Evolutionary conservation across 345 rosid genomes (phyloP).

Genomic region (Hypericum androsaemum): DNA sequence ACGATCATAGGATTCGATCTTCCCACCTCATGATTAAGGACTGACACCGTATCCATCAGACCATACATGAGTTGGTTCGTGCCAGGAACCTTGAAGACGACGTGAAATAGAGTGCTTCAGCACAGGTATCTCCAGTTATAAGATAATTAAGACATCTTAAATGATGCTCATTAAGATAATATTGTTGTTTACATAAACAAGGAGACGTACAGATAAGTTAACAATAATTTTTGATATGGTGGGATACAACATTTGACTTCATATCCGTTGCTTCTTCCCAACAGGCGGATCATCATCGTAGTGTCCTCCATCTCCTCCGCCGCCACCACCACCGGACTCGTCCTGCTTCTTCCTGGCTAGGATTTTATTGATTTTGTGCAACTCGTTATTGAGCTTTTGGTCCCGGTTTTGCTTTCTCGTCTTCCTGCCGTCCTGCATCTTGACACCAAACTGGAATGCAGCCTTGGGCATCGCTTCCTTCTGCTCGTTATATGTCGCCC

Average conservation of each 20-base stretch:
- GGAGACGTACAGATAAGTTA: too few relatives aligned
- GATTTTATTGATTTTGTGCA: constrained; percentile 84
- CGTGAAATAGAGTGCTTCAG: too few relatives aligned
- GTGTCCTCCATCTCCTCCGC: constrained; percentile 20
- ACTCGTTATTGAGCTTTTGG: constrained; percentile 84
- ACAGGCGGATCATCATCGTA: constrained; percentile 36
- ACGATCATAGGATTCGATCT: too few relatives aligned
- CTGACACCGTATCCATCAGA: too few relatives aligned
- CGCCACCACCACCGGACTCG: constrained; percentile 44
- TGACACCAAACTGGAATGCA: constrained; percentile 95
- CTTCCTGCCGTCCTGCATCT: constrained; percentile 98
- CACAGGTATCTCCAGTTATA: too few relatives aligned
- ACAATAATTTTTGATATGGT: too few relatives aligned
- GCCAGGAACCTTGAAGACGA: too few relatives aligned
- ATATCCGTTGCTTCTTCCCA: constrained; percentile 50
- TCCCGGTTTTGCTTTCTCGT: constrained; percentile 91
- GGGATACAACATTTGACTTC: background rate
- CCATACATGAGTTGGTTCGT: too few relatives aligned
- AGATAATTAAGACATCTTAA: too few relatives aligned
- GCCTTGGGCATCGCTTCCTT: constrained; percentile 99
- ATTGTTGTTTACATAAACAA: too few relatives aligned
- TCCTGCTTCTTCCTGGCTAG: constrained; percentile 83
- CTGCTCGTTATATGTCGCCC: constrained; percentile 95
- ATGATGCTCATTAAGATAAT: too few relatives aligned
- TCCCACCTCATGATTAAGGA: too few relatives aligned